Evolutionary conservation across 495 filamentous ascomycete genomes (phyloP).

Genomic region (Lepidopterella palustris): DNA sequence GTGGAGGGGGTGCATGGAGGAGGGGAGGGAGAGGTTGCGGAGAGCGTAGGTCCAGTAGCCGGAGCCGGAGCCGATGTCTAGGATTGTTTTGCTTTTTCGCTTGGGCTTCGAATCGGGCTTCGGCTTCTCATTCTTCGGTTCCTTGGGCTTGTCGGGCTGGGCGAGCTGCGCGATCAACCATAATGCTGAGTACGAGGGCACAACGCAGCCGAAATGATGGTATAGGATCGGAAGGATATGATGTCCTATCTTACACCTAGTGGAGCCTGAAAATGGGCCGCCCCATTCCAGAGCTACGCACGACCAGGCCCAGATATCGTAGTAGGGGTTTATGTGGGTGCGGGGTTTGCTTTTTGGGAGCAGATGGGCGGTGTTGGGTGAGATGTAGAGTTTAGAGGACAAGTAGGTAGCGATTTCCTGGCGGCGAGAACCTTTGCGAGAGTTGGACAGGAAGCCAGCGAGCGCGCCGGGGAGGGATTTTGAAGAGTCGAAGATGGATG

Average conservation of each 20-base stretch:
- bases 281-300: constrained; percentile 47
- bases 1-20: constrained; percentile 23
- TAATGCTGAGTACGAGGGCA: constrained; percentile 51
- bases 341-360: constrained; percentile 5
- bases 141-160: constrained; percentile 13
- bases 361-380: constrained; percentile 26
- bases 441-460: constrained; percentile 48
- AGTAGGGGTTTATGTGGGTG: constrained; percentile 52
- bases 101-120: constrained; percentile 7
- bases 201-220: constrained; percentile 61
- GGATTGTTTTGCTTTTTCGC: constrained; percentile 35
- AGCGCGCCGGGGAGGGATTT: constrained; percentile 48
- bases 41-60: constrained; percentile 61
- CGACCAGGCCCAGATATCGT: constrained; percentile 49
- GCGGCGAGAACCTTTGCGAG: constrained; percentile 51
- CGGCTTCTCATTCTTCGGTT: too few relatives aligned
- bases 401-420: constrained; percentile 46
- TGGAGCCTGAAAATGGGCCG: constrained; percentile 42
- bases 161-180: constrained; percentile 43
- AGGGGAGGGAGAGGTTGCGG: constrained; percentile 27
- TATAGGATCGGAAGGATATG: constrained; percentile 56
- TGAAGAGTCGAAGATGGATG: constrained; percentile 48
- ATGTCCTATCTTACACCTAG: constrained; percentile 41
- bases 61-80: constrained; percentile 53
- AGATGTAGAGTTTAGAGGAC: constrained; percentile 27